Percentiles rank a stretch among this genome's conserved stretches.
These are phyloP conservation scores for Penicillium psychrosexuale DNA, from an alignment of 2,329 filamentous ascomycete species.

Conservation along the genomic window DNA sequence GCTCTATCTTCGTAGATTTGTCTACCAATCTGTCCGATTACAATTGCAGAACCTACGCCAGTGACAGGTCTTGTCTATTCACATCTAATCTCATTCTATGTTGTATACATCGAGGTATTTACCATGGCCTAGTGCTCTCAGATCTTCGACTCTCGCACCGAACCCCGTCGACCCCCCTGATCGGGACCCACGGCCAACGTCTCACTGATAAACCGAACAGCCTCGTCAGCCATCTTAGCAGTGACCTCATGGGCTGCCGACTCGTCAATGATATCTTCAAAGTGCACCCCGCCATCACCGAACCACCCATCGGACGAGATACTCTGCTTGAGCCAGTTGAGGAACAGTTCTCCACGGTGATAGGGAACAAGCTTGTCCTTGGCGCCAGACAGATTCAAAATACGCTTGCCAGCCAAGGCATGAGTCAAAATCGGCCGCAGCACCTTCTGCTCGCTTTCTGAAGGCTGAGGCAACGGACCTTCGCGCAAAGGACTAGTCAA, in stretches of 20 bases:
- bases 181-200: constrained; percentile 34
- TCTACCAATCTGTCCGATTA: too few relatives aligned
- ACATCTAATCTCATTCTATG: not conserved
- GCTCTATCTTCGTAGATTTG: not conserved
- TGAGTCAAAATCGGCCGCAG: constrained; percentile 44
- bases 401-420: constrained; percentile 50
- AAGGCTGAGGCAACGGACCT: constrained; percentile 35
- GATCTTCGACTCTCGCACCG: constrained; percentile 37
- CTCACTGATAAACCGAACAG: constrained; percentile 53
- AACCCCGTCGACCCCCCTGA: constrained; percentile 20
- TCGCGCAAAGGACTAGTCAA: constrained; percentile 28
- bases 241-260: constrained; percentile 60
- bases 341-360: constrained; percentile 53
- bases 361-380: constrained; percentile 62
- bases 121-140: constrained; percentile 12
- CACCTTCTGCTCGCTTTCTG: constrained; percentile 43
- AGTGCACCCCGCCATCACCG: constrained; percentile 49
- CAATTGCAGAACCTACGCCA: not conserved
- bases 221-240: constrained; percentile 53
- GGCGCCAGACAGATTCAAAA: constrained; percentile 54
- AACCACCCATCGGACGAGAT: constrained; percentile 46
- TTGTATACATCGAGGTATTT: not conserved
- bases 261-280: constrained; percentile 58
- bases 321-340: constrained; percentile 54
- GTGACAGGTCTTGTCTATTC: not conserved